Percentiles rank a stretch among this genome's conserved stretches.
phyloP scores from a whole-genome alignment of 1,139 yeast species.

The Saccharomyces hybrid region DNA sequence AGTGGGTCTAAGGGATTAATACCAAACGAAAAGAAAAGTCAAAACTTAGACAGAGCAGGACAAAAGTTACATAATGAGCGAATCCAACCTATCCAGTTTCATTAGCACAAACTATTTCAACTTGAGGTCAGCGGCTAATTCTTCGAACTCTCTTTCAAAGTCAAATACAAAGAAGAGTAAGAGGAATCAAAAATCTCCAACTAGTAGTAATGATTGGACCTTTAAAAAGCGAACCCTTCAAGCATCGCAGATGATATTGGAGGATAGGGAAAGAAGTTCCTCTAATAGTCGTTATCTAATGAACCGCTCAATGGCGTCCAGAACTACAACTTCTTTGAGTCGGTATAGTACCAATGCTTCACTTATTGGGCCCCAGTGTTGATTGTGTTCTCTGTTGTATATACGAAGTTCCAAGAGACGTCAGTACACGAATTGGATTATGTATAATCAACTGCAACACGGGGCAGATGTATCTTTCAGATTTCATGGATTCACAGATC shows the following conservation, averaged over 20 bases:
- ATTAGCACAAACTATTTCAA: constrained; percentile 6
- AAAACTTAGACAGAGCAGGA: too few species aligned
- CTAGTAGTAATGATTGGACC: neutral
- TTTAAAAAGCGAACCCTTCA: neutral
- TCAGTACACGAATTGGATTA: constrained; percentile 34
- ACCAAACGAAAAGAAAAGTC: neutral
- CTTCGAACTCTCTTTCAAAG: neutral
- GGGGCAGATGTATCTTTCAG: constrained; percentile 34
- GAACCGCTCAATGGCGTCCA: neutral
- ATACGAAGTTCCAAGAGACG: constrained; percentile 31
- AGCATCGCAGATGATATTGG: neutral
- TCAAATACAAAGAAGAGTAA: neutral
- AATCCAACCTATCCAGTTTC: constrained; percentile 7
- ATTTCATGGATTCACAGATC: constrained; percentile 39
- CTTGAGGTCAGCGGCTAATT: constrained; percentile 3
- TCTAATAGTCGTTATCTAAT: neutral
- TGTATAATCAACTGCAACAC: constrained; percentile 34
- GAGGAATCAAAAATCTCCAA: neutral
- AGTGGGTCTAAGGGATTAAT: neutral
- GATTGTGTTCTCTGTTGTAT: constrained; percentile 30
- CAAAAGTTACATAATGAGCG: neutral
- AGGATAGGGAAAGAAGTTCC: neutral
- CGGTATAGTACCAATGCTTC: neutral
- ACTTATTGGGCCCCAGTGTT: neutral
- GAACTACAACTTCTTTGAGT: neutral